Evolutionary conservation across 2,329 filamentous ascomycete genomes (phyloP), one percentile per base, ranked within the genome.

Genomic region (Claviceps africana): DNA sequence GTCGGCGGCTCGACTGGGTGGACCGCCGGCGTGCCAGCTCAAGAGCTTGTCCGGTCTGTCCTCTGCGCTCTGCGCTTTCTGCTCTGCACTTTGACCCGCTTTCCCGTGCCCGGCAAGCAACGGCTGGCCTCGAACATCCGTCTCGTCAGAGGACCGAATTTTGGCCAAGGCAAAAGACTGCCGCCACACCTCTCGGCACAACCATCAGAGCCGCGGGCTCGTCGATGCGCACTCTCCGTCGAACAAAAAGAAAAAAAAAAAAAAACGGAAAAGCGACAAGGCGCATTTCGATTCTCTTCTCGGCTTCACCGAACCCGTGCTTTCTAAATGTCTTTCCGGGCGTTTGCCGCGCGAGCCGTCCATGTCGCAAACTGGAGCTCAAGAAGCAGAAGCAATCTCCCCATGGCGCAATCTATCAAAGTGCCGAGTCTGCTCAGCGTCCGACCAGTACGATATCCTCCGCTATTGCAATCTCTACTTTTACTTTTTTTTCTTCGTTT

Each of bases 331-430:
- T 80, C 78, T 65, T 73, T 75, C 66, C 71, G 72, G 66, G 67
- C 73, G 54, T 65, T 82, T 58, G 68, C 70, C 60, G 63, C 68
- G 60, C 75, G 79, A 66, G 77, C 77, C 69, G 73, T 72, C 58
- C 67, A 68, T 60, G 63, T 70, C 65, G 64, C 70, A 59, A 68
- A 64, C 60, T 64, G 67, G 55, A 66, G 70, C 64, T 71, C 67
- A 58, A 65, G 65, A 65, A 3, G 42, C 42, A 44, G 28, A 17
- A 66, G 62, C 56, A 66, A 62, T 58, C 63, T 71, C 64, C 67
- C 67, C 56, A 95, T 95, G 88, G 88, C 88, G 66, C 76, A 95
- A 58, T 82, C 82, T 73, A 86, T 86, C 56, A 91, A 86, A 69
- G 76, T 89, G 58, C 70, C 76, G 63, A 77, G 78, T 58, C 76